These are phyloP conservation scores for Macadamia integrifolia DNA, from an alignment of 164 flowering plant species.

Conservation along the genomic window DNA sequence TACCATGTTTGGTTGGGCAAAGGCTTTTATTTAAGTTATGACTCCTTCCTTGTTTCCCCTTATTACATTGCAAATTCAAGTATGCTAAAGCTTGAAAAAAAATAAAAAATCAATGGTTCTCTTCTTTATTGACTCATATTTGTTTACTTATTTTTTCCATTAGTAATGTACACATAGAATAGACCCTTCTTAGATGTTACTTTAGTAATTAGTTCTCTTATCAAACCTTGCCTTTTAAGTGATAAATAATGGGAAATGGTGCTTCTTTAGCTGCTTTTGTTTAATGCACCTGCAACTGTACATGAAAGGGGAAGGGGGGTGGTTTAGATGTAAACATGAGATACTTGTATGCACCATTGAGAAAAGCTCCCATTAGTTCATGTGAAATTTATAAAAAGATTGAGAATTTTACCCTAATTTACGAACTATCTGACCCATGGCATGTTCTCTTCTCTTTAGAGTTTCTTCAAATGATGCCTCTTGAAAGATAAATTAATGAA, in stretches of 20 bases:
- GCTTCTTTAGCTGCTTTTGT: background rate
- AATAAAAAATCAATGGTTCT: background rate
- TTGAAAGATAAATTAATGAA: background rate
- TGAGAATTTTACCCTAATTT: constrained; percentile 2
- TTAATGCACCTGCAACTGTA: background rate
- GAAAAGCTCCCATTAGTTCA: background rate
- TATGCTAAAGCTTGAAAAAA: no score
- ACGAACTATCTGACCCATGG: constrained; percentile 2
- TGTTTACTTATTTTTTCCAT: no score
- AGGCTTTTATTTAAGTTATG: background rate
- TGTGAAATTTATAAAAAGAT: constrained; percentile 3
- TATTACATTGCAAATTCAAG: no score
- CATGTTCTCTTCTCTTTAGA: background rate
- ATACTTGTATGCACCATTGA: background rate
- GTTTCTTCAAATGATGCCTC: no score
- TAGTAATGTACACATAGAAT: no score
- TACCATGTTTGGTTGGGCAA: constrained; percentile 9
- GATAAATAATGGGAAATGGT: background rate
- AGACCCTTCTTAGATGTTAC: background rate
- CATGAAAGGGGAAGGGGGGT: background rate
- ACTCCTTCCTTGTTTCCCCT: no score
- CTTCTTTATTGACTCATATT: no score
- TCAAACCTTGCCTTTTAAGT: background rate
- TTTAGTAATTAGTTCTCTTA: background rate
- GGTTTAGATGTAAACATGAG: background rate